Evolutionary conservation across 108 stramenopile genomes (phyloP), one percentile per base, ranked within the genome.

Genomic region (Nitzschia putrida): DNA sequence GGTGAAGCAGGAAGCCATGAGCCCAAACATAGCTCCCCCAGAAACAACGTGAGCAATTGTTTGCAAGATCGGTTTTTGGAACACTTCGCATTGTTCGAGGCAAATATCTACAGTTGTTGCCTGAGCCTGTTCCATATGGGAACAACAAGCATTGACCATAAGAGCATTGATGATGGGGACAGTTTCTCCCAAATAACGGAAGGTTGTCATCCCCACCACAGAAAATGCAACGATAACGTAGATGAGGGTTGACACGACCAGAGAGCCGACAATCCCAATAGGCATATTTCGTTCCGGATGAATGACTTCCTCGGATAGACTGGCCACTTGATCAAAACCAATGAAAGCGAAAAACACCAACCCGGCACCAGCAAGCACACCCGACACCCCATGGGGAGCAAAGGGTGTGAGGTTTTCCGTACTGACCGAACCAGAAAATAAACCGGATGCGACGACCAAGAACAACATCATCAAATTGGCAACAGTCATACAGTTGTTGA

Each of bases 301-400:
- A n/a, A 89, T 85, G 7, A 95, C 92, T 74, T 97, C 96, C 53
- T 89, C 90, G 0, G 90, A 84, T 59, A 97, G 68, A 49, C 90
- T 91, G 54, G 88, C 89, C 21, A 95, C 86, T 58, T 89, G 93
- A 79, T 97, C 72, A 18, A 53, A 53, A 7, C 95, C 96, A n/a
- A 97, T 83, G 61, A 86, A 97, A 6, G 94, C 94, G 76, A 95
- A 96, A 69, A 97, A 97, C 16, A 92, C 91, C 14, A 84, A 53
- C n/a, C 22, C 55, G 13, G 22, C 69, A 63, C 24, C 22, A 3
- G 55, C 25, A 13, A 56, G 23, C 2, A 56, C 55, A 8, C 75
- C 69, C 8, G 71, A 42, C 20, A 79, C 55, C 8, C 83, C 83
- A 26, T 74, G 41, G 4, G 83, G 80, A 29, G 67, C 77, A 65